These are phyloP conservation scores for Mycena sp. DNA, from an alignment of 1,284 basidiomycete genomes.

Conservation along the genomic window DNA sequence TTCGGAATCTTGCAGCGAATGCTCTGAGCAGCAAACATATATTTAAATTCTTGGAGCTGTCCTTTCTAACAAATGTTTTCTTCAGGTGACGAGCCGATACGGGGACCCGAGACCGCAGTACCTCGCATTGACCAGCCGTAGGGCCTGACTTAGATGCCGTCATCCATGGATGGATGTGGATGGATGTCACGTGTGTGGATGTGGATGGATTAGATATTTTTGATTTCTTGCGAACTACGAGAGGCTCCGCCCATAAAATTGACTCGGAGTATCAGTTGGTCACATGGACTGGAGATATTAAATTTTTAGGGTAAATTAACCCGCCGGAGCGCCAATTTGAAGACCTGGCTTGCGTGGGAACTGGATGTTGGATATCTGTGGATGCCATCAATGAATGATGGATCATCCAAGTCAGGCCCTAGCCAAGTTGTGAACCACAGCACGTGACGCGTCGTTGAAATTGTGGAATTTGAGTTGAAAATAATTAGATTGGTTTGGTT, in stretches of 20 bases:
- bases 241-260: not conserved
- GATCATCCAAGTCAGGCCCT: not conserved
- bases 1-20: too few relatives aligned
- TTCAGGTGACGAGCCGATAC: too few relatives aligned
- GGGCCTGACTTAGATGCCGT: slow-evolving; percentile 13
- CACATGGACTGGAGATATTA: not conserved
- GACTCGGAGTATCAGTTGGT: not conserved
- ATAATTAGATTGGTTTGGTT: too few relatives aligned
- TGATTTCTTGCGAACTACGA: not conserved
- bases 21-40: too few relatives aligned
- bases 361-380: not conserved
- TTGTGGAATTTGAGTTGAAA: too few relatives aligned
- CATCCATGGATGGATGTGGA: slow-evolving; percentile 16
- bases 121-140: too few relatives aligned
- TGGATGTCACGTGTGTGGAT: slow-evolving; percentile 1
- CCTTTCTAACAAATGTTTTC: too few relatives aligned
- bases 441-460: slow-evolving; percentile 8
- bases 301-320: not conserved
- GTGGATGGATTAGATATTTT: slow-evolving; percentile 15
- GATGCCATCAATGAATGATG: not conserved
- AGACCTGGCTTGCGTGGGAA: not conserved
- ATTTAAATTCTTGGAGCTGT: too few relatives aligned
- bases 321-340: not conserved
- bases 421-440: not conserved
- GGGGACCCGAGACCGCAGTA: too few relatives aligned